Percentiles rank a stretch among this genome's conserved stretches.
Conservation (phyloP, 106 monocot genomes). For the Allium sativum region DNA sequence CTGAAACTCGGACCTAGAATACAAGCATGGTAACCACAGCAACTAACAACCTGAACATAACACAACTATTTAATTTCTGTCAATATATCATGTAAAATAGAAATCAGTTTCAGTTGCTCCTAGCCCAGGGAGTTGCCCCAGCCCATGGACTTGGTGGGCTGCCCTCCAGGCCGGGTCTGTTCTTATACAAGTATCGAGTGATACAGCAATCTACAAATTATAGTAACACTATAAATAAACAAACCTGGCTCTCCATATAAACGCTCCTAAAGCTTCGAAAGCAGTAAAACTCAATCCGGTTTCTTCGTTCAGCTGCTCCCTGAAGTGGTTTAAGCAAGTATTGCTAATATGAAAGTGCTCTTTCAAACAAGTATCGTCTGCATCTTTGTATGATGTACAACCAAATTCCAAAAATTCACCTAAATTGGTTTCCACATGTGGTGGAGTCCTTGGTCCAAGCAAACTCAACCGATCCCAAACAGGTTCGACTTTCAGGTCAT, state of each 20-base stretch:
- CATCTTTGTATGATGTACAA: neutral
- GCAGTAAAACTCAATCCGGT: constrained; percentile 33
- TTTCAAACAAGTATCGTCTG: constrained; percentile 1
- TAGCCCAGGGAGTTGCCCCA: too few relatives aligned
- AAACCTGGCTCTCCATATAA: constrained; percentile 50
- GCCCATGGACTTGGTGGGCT: too few relatives aligned
- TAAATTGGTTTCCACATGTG: constrained; percentile 19
- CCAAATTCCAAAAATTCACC: constrained; percentile 16
- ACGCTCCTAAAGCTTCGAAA: constrained; percentile 44
- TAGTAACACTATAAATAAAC: neutral
- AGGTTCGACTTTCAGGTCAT: constrained; percentile 11
- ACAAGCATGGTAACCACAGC: too few relatives aligned
- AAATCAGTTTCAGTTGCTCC: too few relatives aligned
- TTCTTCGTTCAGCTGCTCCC: constrained; percentile 10
- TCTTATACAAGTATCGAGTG: neutral
- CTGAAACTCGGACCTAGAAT: too few relatives aligned
- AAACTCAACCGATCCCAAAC: constrained; percentile 36
- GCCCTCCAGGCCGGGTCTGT: too few relatives aligned
- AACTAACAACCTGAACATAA: too few relatives aligned
- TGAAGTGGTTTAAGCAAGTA: constrained; percentile 23
- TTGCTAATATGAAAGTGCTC: constrained; percentile 39
- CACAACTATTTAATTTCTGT: too few relatives aligned
- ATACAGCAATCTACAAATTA: neutral
- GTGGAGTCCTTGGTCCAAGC: constrained; percentile 31
- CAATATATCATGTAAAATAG: too few relatives aligned